Base-by-base conservation (phyloP, 139 green algal genomes). In the Dunaliella sp. region DNA sequence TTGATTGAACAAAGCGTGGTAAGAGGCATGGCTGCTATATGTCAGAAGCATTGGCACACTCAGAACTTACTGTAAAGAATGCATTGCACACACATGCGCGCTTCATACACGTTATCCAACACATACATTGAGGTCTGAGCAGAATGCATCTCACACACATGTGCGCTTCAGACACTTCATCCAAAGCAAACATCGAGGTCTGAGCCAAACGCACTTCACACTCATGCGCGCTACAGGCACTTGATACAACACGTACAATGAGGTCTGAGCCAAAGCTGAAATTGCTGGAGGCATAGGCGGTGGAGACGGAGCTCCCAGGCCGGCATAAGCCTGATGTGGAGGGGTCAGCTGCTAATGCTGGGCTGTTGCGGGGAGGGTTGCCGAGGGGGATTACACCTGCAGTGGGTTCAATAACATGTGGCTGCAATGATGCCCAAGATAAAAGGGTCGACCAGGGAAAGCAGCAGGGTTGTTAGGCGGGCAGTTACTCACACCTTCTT, bases 181-280 rank as follows among this genome's bases (percentile, higher is more conserved):
- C 16, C 33, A 30, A 25, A 36, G 74, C 74, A 36, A 31, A 25
- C 21, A 12, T 25, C 16, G 3, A 32, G 31, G 26, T 79, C 31
- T 79, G 48, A 83, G 31, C 79, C 25, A 33, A 31, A 24, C 7
- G 24, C 16, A 65, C 36, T 83, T 3, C 22, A 22, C 36, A n/a
- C 36, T 30, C 38, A 12, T 30, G 32, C 34, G 3, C 77, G 30
- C 16, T 26, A 32, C 34, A n/a, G 16, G 3, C 77, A 57, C n/a
- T n/a, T 28, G 77, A 21, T 25, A 12, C 16, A 77, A 3, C 0
- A 34, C 87, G 0, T 82, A 91, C 85, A 85, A 89, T 77, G 25
- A 91, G 77, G 58, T 92, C 89, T 25, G 86, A 90, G 0, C 89
- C 89, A 84, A 85, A 92, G 77, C 84, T 89, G 81, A 92, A 92